phyloP scores from a whole-genome alignment of 306 rosid species.

The Inga leiocalycina region DNA sequence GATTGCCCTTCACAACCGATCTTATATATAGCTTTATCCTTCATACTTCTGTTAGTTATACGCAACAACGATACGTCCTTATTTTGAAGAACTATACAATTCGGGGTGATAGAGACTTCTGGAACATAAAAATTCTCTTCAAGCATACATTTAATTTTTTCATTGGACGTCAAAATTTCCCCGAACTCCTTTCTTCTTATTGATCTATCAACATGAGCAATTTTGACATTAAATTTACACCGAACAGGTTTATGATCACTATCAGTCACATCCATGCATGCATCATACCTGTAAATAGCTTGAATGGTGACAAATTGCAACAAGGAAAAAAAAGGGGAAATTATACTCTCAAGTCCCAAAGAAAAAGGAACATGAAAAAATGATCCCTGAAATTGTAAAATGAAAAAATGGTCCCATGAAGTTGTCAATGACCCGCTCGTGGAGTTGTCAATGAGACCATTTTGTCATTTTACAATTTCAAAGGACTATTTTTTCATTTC shows the following conservation, averaged over 20 bases:
- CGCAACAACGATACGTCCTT: constrained; percentile 63
- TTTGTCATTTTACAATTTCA: too few species aligned
- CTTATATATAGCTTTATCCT: constrained; percentile 67
- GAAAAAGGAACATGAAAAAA: too few species aligned
- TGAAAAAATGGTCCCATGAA: too few species aligned
- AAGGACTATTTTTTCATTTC: too few species aligned
- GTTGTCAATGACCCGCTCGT: too few species aligned
- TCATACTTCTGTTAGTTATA: constrained; percentile 63
- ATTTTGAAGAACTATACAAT: constrained; percentile 71
- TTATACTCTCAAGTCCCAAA: too few species aligned
- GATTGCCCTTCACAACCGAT: constrained; percentile 77
- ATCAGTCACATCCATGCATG: constrained; percentile 97
- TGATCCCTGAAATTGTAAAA: too few species aligned
- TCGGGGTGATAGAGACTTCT: constrained; percentile 61
- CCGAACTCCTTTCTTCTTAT: constrained; percentile 84
- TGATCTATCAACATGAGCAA: constrained; percentile 89
- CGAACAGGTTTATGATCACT: constrained; percentile 98
- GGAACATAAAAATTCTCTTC: constrained; percentile 69
- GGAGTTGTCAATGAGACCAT: too few species aligned
- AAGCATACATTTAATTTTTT: constrained; percentile 67
- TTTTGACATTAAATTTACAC: constrained; percentile 76
- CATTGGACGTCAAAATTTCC: constrained; percentile 60
- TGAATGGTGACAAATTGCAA: constrained; percentile 29
- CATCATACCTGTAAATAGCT: constrained; percentile 76
- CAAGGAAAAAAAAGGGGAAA: not conserved